Evolutionary conservation across 805 yeast genomes (phyloP).

Genomic region (Ogataea siamensis): DNA sequence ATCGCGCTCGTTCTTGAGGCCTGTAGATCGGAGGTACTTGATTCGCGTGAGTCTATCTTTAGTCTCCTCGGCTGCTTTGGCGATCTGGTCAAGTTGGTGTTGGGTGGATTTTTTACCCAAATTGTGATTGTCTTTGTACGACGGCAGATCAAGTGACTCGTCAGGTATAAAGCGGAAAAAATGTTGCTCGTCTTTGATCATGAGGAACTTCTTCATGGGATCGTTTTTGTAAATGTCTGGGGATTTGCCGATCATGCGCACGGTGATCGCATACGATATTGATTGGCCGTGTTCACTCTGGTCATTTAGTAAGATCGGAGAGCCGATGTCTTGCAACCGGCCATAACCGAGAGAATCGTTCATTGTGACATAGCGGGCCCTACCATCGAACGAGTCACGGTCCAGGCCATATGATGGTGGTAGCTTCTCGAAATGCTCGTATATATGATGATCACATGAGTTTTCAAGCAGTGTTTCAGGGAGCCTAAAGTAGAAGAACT

Average conservation of each 20-base stretch:
- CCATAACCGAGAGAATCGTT: constrained; percentile 54
- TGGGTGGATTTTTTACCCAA: constrained; percentile 7
- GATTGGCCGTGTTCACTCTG: constrained; percentile 41
- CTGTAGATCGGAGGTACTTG: constrained; percentile 17
- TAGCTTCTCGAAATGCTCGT: constrained; percentile 33
- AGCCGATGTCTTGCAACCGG: constrained; percentile 45
- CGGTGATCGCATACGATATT: constrained; percentile 49
- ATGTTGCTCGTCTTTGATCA: constrained; percentile 23
- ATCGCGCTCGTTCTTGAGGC: constrained; percentile 21
- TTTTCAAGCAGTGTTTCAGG: constrained; percentile 51
- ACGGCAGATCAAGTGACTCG: constrained; percentile 20
- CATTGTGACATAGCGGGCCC: constrained; percentile 27
- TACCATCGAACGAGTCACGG: constrained; percentile 26
- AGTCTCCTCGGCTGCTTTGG: constrained; percentile 17
- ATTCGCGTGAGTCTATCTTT: constrained; percentile 17
- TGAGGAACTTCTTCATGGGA: constrained; percentile 16
- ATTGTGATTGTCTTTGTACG: constrained; percentile 9
- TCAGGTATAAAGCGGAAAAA: constrained; percentile 24
- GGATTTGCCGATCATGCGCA: constrained; percentile 46
- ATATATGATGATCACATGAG: constrained; percentile 42
- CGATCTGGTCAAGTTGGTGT: constrained; percentile 18
- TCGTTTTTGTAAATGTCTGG: constrained; percentile 12
- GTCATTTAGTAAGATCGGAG: constrained; percentile 51
- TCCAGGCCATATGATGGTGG: constrained; percentile 43
- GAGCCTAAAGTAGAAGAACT: constrained; percentile 54